phyloP scores from a whole-genome alignment of 208 protist species.

The Crithidia thermophila region DNA sequence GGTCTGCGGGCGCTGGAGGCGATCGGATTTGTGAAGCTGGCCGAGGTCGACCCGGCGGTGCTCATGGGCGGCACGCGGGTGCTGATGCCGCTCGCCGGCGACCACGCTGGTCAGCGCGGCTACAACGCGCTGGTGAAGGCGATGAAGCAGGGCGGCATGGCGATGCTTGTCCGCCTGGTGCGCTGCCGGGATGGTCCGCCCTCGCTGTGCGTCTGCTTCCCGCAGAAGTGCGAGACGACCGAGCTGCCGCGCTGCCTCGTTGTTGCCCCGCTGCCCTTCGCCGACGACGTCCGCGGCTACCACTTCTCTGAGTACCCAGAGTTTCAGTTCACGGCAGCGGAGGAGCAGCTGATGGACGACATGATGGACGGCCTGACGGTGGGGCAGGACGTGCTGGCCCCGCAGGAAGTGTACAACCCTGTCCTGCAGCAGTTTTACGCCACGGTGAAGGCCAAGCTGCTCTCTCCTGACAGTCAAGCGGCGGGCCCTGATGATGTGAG shows the following conservation, averaged over 20 bases:
- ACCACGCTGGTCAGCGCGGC: constrained; percentile 59
- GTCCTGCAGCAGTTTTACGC: constrained; percentile 87
- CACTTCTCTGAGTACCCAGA: constrained; percentile 62
- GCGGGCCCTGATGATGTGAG: neutral
- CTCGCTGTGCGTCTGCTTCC: constrained; percentile 63
- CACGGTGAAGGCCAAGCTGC: constrained; percentile 51
- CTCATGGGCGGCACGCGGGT: constrained; percentile 71
- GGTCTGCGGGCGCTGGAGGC: constrained; percentile 60
- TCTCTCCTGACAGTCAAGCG: neutral
- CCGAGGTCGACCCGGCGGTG: constrained; percentile 66
- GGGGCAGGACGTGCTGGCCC: constrained; percentile 52
- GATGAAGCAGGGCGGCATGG: constrained; percentile 46
- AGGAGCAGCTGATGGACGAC: constrained; percentile 64
- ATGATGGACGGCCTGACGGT: constrained; percentile 83
- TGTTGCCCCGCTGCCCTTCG: constrained; percentile 78
- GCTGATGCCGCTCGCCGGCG: constrained; percentile 66
- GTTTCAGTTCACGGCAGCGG: constrained; percentile 33
- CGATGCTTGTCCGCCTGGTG: constrained; percentile 86
- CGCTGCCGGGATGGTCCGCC: constrained; percentile 49
- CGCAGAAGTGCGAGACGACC: constrained; percentile 18
- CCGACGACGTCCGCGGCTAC: constrained; percentile 83
- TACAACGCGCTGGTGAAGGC: constrained; percentile 78
- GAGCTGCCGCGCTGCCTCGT: constrained; percentile 41
- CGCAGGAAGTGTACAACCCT: constrained; percentile 87
- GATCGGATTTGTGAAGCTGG: constrained; percentile 72